Evolutionary conservation across 192 early-diverging fungal species (phyloP), one percentile per base, ranked within the genome.

Genomic region (Linnemannia elongata): DNA sequence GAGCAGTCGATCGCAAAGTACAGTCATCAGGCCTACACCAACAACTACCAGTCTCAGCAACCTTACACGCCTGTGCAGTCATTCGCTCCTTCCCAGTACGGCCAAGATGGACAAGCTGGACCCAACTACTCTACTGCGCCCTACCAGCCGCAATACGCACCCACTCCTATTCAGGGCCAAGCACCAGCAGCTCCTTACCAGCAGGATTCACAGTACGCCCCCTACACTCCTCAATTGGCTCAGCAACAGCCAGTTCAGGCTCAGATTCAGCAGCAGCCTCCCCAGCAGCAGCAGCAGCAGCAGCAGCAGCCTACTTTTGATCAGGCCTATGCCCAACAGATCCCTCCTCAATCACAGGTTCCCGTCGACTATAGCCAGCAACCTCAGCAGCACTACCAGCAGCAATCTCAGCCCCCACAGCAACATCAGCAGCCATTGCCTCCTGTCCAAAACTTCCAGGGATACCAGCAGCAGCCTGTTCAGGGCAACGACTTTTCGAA

Each of bases 1-100:
- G 92, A 94, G 68, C 91, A 90, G 24, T 92, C 92, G 1, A 83
- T 96, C 78, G 91, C 91, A 20, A 93, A 91, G 76, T 94, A 94
- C 49, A 89, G 84, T 60, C 82, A 89, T 54, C 77, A 88, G 15
- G 74, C 79, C 44, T 81, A 75, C 44, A 66, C 30, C 30, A 57
- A 52, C 79, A 69, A 74, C 36, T 79, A 81, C 52, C 90, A 89
- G 18, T 77, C 78, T 17, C 84, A 86, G 27, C 82, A 82, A 27
- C 71, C 77, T 41, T 33, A 69, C 18, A 44, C 71, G 6, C 49
- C 77, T 76, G 79, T 47, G 52, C 20, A 66, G 27, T 44, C 52
- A 20, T 79, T 71, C 70, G 30, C 70, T 18, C 68, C 47, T 30
- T 7, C 55, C 15, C 83, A 85, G 24, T 41, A 78, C n/a, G 55